These are phyloP conservation scores for Barnettozyma wickerhamii DNA, from an alignment of 805 yeast species.

Conservation along the genomic window DNA sequence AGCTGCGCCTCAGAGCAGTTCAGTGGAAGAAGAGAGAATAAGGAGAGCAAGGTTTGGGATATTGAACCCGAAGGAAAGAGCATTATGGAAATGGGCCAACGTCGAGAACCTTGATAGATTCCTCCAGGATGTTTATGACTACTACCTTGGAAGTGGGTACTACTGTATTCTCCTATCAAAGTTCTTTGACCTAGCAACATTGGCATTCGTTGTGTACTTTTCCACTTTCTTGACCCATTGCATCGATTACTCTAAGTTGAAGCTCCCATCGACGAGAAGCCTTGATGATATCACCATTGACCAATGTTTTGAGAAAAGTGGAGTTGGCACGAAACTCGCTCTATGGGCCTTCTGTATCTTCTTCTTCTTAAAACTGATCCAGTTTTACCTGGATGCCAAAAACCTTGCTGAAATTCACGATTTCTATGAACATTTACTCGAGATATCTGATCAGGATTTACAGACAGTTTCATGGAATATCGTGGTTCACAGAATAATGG, in stretches of 20 bases:
- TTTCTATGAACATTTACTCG: conserved; percentile 69
- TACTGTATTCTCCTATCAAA: conserved; percentile 69
- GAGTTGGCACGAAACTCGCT: conserved; percentile 50
- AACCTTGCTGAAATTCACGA: conserved; percentile 69
- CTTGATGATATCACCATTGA: conserved; percentile 31
- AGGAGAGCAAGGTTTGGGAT: conserved; percentile 33
- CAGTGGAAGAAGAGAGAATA: conserved; percentile 22
- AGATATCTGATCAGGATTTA: conserved; percentile 73
- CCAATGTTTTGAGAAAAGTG: conserved; percentile 40
- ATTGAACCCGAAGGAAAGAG: conserved; percentile 64
- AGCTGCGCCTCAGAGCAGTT: no score
- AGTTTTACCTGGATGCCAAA: conserved; percentile 57
- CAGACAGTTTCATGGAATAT: conserved; percentile 93
- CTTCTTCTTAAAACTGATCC: conserved; percentile 47
- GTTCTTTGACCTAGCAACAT: conserved; percentile 62
- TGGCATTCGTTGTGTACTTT: conserved; percentile 75
- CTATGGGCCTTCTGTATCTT: conserved; percentile 58
- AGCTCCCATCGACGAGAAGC: conserved; percentile 23
- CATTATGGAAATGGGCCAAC: conserved; percentile 96
- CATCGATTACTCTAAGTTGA: conserved; percentile 56
- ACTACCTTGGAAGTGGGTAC: conserved; percentile 82
- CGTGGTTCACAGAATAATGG: conserved; percentile 71
- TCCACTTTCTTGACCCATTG: conserved; percentile 81
- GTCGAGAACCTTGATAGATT: conserved; percentile 88
- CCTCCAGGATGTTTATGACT: conserved; percentile 74